Base-by-base conservation (phyloP, 2,329 filamentous ascomycete species). In the Stagonosporopsis chrysanthemi region DNA sequence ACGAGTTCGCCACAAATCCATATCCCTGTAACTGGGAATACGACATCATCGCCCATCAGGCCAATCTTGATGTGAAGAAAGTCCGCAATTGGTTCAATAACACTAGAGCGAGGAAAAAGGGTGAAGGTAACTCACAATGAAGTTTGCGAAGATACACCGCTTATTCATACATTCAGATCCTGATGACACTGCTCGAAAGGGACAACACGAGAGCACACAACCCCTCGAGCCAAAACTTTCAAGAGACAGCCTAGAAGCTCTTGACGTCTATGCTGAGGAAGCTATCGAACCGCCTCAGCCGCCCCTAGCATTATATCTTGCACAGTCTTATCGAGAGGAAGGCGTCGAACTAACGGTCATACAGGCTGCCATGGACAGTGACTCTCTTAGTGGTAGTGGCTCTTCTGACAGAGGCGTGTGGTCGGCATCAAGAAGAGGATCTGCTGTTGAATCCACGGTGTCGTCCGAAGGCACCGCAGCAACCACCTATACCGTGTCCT, bases 71-170 rank as follows among this genome's bases (percentile, higher is more conserved):
- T 15, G 69, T 70, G 8, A 75, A 75, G 55, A 66, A 68, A 22
- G 73, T 75, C 31, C 64, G 70, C 23, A 75, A 70, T 24, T 75
- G 72, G 73, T 75, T 71, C 60, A 75, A 75, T 48, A 75, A 75
- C 36, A 70, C 71, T 4, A 60, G 73, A 33, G 69, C 72, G 8
- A 65, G 73, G 31, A 73, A 74, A 55, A 73, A 70, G 55, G 60
- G 52, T n/a, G 58, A 61, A 53, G 66, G 71, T 72, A 40, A 49
- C 60, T 62, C 22, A 14, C 15, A 12, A 17, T 4, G 12, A 12
- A 3, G 23, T 12, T 14, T 12, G 22, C 12, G 6, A 8, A 23
- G 17, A 15, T 14, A 9, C 14, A 6, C n/a, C 39, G 35, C 23
- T 51, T 53, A 23, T 60, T 66, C 17, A 65, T 35, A 8, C 12